phyloP scores from a whole-genome alignment of 176 grass and related monocot genomes.

The Aegilops longissima region DNA sequence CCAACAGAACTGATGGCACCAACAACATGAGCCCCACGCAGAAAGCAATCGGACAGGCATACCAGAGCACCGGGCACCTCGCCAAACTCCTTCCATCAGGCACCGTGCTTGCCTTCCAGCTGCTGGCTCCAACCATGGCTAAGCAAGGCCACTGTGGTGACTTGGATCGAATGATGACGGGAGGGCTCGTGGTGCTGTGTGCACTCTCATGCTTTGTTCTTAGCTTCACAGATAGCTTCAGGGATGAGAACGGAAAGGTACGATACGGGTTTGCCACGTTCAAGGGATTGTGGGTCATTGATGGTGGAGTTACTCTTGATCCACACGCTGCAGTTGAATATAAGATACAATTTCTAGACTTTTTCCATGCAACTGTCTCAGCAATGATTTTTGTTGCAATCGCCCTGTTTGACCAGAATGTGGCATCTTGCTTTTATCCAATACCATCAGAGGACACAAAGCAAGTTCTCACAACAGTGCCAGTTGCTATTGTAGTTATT shows the following conservation, averaged over 20 bases:
- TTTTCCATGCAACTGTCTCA: conserved; percentile 57
- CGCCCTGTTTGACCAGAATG: conserved; percentile 63
- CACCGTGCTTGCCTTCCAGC: conserved; percentile 61
- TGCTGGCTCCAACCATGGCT: conserved; percentile 54
- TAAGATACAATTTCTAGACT: conserved; percentile 67
- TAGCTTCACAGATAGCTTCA: conserved; percentile 78
- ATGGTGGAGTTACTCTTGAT: conserved; percentile 50
- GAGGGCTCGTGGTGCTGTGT: conserved; percentile 52
- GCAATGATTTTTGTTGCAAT: conserved; percentile 54
- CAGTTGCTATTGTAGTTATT: conserved; percentile 56
- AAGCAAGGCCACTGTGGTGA: conserved; percentile 45
- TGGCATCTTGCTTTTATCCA: conserved; percentile 61
- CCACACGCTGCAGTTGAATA: conserved; percentile 36
- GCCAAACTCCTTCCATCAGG: conserved; percentile 85
- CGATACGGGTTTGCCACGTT: conserved; percentile 57
- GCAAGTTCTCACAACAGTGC: conserved; percentile 53
- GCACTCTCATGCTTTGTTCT: conserved; percentile 60
- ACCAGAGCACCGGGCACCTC: conserved; percentile 61
- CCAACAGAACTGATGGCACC: conserved; percentile 19
- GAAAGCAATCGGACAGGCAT: conserved; percentile 56
- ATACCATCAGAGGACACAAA: conserved; percentile 50
- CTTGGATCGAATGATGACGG: conserved; percentile 45
- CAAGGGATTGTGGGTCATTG: conserved; percentile 65
- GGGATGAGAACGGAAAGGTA: conserved; percentile 54
- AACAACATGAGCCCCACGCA: conserved; percentile 33